Evolutionary conservation across 768 basidiomycete species (phyloP).

Genomic region (Kondoa malvinella): DNA sequence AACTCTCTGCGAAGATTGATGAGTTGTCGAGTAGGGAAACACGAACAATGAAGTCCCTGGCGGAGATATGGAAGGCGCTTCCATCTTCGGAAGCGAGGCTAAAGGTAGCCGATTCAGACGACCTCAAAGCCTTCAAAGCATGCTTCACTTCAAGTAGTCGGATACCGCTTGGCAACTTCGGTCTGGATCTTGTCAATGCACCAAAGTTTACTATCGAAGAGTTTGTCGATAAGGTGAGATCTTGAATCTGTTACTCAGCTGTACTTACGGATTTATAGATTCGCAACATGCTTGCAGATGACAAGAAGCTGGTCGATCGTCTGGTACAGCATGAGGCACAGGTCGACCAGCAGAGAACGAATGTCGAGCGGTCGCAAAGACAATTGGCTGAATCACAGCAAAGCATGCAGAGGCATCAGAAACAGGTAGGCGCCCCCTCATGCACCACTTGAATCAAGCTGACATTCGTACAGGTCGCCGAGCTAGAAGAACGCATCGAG

Average conservation of each 20-base stretch:
- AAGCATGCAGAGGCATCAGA: slow-evolving; percentile 75
- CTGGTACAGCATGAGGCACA: slow-evolving; percentile 70
- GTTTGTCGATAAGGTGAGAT: slow-evolving; percentile 39
- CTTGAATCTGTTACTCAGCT: not conserved
- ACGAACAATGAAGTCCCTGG: slow-evolving; percentile 46
- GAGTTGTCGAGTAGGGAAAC: slow-evolving; percentile 30
- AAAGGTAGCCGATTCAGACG: slow-evolving; percentile 16
- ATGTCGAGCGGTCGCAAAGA: slow-evolving; percentile 81
- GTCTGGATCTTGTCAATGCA: slow-evolving; percentile 48
- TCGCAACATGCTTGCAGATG: slow-evolving; percentile 64
- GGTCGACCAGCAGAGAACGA: slow-evolving; percentile 76
- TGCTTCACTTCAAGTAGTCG: slow-evolving; percentile 33
- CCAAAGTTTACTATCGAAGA: slow-evolving; percentile 55
- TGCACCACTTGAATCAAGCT: not conserved
- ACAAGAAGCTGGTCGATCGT: slow-evolving; percentile 66
- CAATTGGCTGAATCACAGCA: slow-evolving; percentile 61
- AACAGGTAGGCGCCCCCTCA: slow-evolving; percentile 29
- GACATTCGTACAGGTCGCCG: slow-evolving; percentile 42
- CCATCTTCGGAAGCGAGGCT: slow-evolving; percentile 65
- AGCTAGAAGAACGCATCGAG: slow-evolving; percentile 58
- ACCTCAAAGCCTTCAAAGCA: slow-evolving; percentile 41
- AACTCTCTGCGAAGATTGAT: slow-evolving; percentile 6
- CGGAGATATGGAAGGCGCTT: slow-evolving; percentile 60
- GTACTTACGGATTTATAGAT: slow-evolving; percentile 37
- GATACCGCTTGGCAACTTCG: slow-evolving; percentile 40